Evolutionary conservation across 768 basidiomycete species (phyloP), one percentile per base, ranked within the genome.

Genomic region (Boletus rubroflammeus): DNA sequence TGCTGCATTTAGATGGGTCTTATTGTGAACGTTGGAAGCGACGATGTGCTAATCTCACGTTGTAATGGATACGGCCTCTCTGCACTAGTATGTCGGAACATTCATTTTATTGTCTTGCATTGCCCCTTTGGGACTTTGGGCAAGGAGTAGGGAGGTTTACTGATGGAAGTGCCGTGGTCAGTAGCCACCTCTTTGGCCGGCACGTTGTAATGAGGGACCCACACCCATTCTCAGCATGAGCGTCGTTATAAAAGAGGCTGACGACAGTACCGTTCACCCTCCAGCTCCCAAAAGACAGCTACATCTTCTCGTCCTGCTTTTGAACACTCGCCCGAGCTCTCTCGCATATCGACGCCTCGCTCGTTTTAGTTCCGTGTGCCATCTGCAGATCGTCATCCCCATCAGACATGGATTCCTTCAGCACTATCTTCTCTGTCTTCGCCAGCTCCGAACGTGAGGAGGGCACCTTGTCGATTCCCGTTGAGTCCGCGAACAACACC

Each of bases 371-470:
- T 26, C 21, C 42, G 32, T n/a, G 34, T 11, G 9, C 31, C 28
- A 4, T 23, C 28, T 28, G 1, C 28, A 28, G 1, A 38, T 42
- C 14, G 1, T 31, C 50, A 35, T 36, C 57, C 13, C 3, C 40
- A 36, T 43, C 51, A 44, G 54, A 52, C 10, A 67, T 67, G 66
- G 67, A 67, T 44, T 51, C 58, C 28, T 62, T 67, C 50, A 57
- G 4, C 50, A 45, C 52, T n/a, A 29, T 59, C 45, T 36, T 60
- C 26, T 58, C 64, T 5, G 21, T 62, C 45, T 56, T 68, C 13
- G 35, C 47, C 32, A 43, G n/a, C 41, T 35, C 54, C 5, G 43
- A 51, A 28, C 15, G 44, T 0, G 51, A 52, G 9, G 57, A 65
- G 34, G 42, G 14, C 14, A 55, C 19, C 11, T 42, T 54, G 2